Percentiles rank a stretch among this genome's conserved stretches.
These are phyloP conservation scores for Gaeumannomyces sp. DNA, from an alignment of 2,329 filamentous ascomycete species.

Conservation along the genomic window DNA sequence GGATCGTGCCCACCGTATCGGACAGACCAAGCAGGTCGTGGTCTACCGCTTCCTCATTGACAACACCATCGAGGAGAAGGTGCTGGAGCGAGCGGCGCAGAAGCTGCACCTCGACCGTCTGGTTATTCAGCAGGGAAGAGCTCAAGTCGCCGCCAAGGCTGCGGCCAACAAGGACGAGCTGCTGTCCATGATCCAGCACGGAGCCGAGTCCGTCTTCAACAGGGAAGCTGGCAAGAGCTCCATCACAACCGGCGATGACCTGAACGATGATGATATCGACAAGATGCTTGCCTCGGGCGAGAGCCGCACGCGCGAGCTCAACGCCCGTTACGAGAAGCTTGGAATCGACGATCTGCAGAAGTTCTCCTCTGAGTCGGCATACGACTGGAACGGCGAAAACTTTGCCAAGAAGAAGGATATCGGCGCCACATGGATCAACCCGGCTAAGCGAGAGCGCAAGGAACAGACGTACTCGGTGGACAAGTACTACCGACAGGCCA, in stretches of 20 bases:
- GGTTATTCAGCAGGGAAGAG: slow-evolving; percentile 94
- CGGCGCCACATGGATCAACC: slow-evolving; percentile 94
- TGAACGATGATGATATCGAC: slow-evolving; percentile 89
- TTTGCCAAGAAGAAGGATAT: slow-evolving; percentile 89
- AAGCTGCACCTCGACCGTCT: slow-evolving; percentile 94
- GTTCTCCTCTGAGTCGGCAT: slow-evolving; percentile 93
- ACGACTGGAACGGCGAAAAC: slow-evolving; percentile 98
- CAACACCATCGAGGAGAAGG: slow-evolving; percentile 97
- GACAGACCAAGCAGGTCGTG: slow-evolving; percentile 94
- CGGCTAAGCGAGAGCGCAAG: slow-evolving; percentile 95
- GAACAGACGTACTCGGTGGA: slow-evolving; percentile 98
- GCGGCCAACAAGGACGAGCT: slow-evolving; percentile 95
- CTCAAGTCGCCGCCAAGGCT: slow-evolving; percentile 83
- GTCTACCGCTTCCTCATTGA: slow-evolving; percentile 98
- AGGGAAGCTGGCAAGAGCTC: slow-evolving; percentile 42
- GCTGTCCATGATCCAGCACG: slow-evolving; percentile 96
- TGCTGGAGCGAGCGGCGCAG: slow-evolving; percentile 90
- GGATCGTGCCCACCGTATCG: slow-evolving; percentile 97
- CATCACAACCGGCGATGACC: slow-evolving; percentile 13
- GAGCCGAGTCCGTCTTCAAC: slow-evolving; percentile 89
- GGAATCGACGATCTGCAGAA: slow-evolving; percentile 97
- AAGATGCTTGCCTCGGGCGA: slow-evolving; percentile 81
- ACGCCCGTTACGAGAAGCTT: slow-evolving; percentile 91
- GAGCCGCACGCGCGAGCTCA: slow-evolving; percentile 81
- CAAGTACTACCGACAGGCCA: slow-evolving; percentile 91